Base-by-base conservation (phyloP, 2,329 filamentous ascomycete genomes). In the Fusarium concolor region DNA sequence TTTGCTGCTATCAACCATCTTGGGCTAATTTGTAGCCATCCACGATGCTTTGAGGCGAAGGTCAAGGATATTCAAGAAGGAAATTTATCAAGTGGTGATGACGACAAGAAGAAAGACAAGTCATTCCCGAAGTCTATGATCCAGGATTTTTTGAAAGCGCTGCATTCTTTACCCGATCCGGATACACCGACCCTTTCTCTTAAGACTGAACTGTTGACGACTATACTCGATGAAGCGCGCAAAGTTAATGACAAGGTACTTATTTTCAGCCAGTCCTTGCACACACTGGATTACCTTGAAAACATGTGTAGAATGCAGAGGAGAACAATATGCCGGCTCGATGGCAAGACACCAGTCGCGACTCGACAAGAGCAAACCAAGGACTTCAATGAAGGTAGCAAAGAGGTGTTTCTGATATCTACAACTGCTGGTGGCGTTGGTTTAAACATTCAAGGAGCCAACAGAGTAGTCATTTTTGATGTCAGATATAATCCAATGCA, bases 401-500 rank as follows among this genome's bases (percentile, higher is more conserved):
- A 79, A 2, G 84, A 89, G 24, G 83, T 96, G 1, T 92, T 92
- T 74, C 81, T 97, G 3, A 93, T 97, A 57, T 97, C 93, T 0
- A 97, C 93, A 2, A 89, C 79, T 62, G 93, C 94, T 10, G 94
- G 94, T 22, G 93, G 93, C 0, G 81, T 94, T 2, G 94, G 94
- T 0, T 82, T 97, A 49, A 97, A 97, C 63, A 90, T 97, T 14
- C 87, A 88, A 39, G 90, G 91, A 2, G 94, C 94, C 2, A 97
- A 94, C 75, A 88, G 94, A 20, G 92, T 97, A 2, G 86, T 97
- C 20, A 90, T 97, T 20, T 91, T 96, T 56, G 94, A 97, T 76
- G 93, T 91, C 74, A 84, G 85, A 63, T 97, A 90, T 80, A 96
- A 94, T 67, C 94, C 94, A 0, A 86, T 89, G 7, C 85, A 90